These are phyloP conservation scores for Beauveria sp. DNA, from an alignment of 2,329 filamentous ascomycete species.

Conservation along the genomic window DNA sequence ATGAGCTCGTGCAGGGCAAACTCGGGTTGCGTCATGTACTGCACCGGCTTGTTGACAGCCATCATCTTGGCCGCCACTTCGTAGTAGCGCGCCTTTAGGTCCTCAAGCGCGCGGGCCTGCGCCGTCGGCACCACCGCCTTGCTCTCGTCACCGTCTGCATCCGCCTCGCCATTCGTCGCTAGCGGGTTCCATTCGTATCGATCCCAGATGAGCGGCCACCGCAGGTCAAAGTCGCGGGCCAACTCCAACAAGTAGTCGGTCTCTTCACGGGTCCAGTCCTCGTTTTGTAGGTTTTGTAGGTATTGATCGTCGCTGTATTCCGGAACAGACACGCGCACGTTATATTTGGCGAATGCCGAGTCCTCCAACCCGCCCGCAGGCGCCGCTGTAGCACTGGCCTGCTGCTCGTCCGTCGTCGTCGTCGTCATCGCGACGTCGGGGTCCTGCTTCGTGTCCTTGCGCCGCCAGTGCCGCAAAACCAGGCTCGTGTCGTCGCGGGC, in stretches of 20 bases:
- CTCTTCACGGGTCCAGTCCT: slow-evolving; percentile 85
- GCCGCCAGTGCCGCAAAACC: slow-evolving; percentile 72
- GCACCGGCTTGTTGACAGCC: slow-evolving; percentile 68
- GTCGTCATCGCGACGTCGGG: slow-evolving; percentile 15
- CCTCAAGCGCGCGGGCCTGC: slow-evolving; percentile 67
- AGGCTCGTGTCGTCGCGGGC: slow-evolving; percentile 63
- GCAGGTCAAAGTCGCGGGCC: slow-evolving; percentile 71
- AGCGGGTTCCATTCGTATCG: slow-evolving; percentile 69
- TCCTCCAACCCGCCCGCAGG: slow-evolving; percentile 40
- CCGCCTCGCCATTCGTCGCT: slow-evolving; percentile 36
- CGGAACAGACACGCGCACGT: slow-evolving; percentile 70
- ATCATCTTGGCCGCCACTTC: slow-evolving; percentile 77
- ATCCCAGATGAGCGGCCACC: slow-evolving; percentile 89
- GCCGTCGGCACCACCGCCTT: slow-evolving; percentile 47
- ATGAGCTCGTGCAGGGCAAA: slow-evolving; percentile 79
- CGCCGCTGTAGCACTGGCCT: slow-evolving; percentile 18
- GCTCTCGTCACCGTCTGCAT: slow-evolving; percentile 37
- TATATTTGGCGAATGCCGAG: slow-evolving; percentile 75
- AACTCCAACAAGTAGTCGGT: slow-evolving; percentile 82
- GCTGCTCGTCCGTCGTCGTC: slow-evolving; percentile 17
- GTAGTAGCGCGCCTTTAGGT: slow-evolving; percentile 88
- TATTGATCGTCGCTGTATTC: slow-evolving; percentile 87
- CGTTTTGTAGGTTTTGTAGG: slow-evolving; percentile 60
- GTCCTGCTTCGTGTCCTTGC: slow-evolving; percentile 47
- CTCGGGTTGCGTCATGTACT: slow-evolving; percentile 81